Percentiles rank a stretch among this genome's conserved stretches.
These are phyloP conservation scores for Nicotiana tomentosiformis DNA, from an alignment of 257 asterid species.

Conservation along the genomic window DNA sequence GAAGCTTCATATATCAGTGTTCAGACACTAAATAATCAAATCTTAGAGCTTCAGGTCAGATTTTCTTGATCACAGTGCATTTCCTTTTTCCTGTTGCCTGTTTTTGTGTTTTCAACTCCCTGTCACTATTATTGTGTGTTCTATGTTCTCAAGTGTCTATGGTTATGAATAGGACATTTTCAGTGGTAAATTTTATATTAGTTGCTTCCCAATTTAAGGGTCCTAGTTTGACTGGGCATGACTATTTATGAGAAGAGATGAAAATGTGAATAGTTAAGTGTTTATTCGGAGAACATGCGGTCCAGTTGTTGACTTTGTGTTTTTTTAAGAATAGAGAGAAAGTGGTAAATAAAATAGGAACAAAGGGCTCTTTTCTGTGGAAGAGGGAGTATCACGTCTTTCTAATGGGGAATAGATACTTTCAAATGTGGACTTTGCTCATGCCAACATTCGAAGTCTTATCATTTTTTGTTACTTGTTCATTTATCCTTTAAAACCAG, in stretches of 20 bases:
- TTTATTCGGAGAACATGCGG: not conserved
- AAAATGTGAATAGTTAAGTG: not conserved
- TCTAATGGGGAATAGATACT: not conserved
- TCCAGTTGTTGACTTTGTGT: not conserved
- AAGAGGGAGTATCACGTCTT: not conserved
- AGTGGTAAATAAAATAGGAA: not conserved
- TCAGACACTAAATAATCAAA: constrained; percentile 68
- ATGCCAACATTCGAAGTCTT: not conserved
- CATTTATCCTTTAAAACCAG: not conserved
- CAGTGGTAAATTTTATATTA: not conserved
- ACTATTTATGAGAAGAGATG: not conserved
- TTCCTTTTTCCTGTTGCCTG: not conserved
- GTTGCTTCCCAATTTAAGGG: not conserved
- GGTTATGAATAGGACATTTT: not conserved
- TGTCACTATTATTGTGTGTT: not conserved
- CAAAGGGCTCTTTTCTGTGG: not conserved
- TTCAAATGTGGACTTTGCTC: not conserved
- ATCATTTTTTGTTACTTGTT: not conserved
- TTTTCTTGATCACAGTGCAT: not conserved
- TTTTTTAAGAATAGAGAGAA: not conserved
- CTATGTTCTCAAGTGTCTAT: not conserved
- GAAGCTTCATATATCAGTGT: constrained; percentile 43
- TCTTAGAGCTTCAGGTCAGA: constrained; percentile 70
- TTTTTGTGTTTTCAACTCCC: not conserved
- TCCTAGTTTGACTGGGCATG: not conserved